Base-by-base conservation (phyloP, 2,329 filamentous ascomycete species). In the Colletotrichum gloeosporioides region DNA sequence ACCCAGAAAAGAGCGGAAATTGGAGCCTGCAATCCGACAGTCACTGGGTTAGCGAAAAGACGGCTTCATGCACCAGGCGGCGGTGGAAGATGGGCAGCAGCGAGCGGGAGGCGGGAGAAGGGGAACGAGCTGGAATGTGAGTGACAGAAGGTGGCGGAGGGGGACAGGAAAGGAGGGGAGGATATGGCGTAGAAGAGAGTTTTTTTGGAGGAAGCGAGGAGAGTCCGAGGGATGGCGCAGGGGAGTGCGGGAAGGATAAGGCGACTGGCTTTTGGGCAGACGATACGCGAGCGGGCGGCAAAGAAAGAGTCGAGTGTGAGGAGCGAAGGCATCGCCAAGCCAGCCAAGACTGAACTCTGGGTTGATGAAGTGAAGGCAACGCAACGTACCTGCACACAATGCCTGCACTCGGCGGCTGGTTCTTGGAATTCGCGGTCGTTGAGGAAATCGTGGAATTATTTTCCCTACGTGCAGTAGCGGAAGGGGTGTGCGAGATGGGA, bases 271-370 rank as follows among this genome's bases (percentile, higher is more conserved):
- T 73, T 77, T 72, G 72, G 71, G 86, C 80, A 84, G 86, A 87
- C 87, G 85, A 87, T 87, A 87, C 86, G 49, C 10, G 59, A 22
- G n/a, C 9, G 36, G 62, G 25, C 12, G 32, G 18, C 31, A 27
- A 39, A 18, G 25, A 32, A 64, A 36, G 61, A 34, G 13, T 64
- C 39, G 39, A 44, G 39, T 44, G 5, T 44, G 18, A 44, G 27
- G 13, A 31, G 25, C 29, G 61, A 36, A 64, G 61, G 61, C 10
- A 64, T 64, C 61, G 61, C 61, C 61, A 64, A 64, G 61, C 55
- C 27, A 61, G 55, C 27, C 55, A 66, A 31, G 64, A 66, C 39
- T n/a, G 9, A 18, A 44, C 39, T 44, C 18, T 44, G 39, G 39
- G 18, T 39, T n/a, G 39, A n/a, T 44, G 39, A 44, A 44, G 39